Percentiles rank a stretch among this genome's conserved stretches.
Conservation (phyloP, 2,329 filamentous ascomycete genomes). For the Cladosporium halotolerans region DNA sequence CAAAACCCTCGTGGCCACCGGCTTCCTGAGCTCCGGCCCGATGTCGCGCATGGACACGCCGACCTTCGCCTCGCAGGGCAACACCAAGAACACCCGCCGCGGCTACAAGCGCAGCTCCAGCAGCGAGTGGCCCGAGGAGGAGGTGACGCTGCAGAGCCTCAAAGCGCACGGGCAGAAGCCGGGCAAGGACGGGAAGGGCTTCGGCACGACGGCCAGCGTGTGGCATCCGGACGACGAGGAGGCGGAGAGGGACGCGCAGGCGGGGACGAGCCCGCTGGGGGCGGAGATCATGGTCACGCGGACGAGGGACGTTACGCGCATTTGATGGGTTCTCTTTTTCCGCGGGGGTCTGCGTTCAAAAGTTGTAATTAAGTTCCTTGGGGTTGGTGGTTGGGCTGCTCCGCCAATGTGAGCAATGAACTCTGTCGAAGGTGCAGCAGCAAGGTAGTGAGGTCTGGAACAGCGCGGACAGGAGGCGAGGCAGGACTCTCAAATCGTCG, state of each 20-base stretch:
- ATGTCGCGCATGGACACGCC: background rate
- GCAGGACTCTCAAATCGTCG: too few relatives aligned
- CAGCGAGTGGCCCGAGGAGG: background rate
- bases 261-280: background rate
- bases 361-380: too few relatives aligned
- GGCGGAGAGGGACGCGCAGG: background rate
- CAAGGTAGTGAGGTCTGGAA: too few relatives aligned
- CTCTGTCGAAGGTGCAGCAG: too few relatives aligned
- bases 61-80: background rate
- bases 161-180: conserved; percentile 7
- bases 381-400: too few relatives aligned
- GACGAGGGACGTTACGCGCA: background rate
- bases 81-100: background rate
- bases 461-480: too few relatives aligned
- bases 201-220: background rate
- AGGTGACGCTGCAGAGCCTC: conserved; percentile 3
- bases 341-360: too few relatives aligned
- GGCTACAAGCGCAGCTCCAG: conserved; percentile 2
- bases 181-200: conserved; percentile 4
- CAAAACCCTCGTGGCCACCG: conserved; percentile 1
- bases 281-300: background rate
- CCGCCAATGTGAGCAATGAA: too few relatives aligned
- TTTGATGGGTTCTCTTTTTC: background rate
- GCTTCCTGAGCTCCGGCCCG: conserved; percentile 1
- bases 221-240: background rate